Conservation (phyloP, 2,329 filamentous ascomycete species). For the Rhytidhysteron rufulum region DNA sequence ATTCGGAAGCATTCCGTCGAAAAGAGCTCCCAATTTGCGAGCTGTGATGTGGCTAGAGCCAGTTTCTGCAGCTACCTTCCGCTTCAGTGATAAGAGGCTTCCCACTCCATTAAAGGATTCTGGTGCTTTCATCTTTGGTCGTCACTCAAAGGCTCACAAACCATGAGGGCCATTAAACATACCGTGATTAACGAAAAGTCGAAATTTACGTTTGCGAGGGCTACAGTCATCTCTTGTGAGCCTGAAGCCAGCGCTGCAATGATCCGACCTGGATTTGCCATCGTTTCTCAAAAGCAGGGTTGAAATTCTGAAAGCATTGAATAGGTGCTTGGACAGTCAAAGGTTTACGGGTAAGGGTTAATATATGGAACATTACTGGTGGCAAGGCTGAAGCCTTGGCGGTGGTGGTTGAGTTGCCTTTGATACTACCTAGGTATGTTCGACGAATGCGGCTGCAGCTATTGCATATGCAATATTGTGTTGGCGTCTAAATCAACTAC, state of each 20-base stretch:
- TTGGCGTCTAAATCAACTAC: no score
- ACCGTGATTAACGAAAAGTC: conserved; percentile 4
- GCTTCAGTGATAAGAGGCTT: background rate
- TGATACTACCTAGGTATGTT: no score
- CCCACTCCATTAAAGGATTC: conserved; percentile 1
- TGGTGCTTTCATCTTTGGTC: conserved; percentile 1
- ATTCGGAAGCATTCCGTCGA: conserved; percentile 27
- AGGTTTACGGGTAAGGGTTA: no score
- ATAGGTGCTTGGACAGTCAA: no score
- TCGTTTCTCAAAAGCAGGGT: no score
- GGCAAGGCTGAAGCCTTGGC: no score
- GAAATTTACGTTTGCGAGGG: conserved; percentile 5
- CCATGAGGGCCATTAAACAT: background rate
- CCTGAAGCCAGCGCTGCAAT: background rate
- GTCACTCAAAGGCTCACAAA: background rate
- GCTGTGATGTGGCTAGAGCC: conserved; percentile 35
- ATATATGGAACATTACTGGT: no score
- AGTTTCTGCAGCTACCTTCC: conserved; percentile 29
- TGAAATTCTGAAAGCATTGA: no score
- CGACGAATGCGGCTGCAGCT: no score
- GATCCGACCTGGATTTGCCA: no score
- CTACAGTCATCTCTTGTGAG: background rate
- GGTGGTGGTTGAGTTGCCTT: no score
- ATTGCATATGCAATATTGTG: no score
- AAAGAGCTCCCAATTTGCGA: conserved; percentile 36